These are phyloP conservation scores for Paraconiothyrium sp. DNA, from an alignment of 2,329 filamentous ascomycete species.

Conservation along the genomic window DNA sequence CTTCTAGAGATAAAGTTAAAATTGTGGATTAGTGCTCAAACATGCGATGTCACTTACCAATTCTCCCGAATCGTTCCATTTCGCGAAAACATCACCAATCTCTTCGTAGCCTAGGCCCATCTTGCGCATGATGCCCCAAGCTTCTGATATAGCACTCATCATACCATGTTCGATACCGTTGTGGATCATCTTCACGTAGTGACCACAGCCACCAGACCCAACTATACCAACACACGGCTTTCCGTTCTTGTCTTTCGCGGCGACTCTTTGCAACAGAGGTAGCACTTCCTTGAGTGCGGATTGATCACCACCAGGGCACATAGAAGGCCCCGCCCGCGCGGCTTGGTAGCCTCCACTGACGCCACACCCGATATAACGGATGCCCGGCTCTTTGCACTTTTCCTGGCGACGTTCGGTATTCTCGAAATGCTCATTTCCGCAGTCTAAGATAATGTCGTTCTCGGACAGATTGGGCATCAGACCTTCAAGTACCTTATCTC, in stretches of 20 bases:
- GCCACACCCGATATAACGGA: constrained; percentile 74
- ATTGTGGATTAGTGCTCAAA: background rate
- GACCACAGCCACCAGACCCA: constrained; percentile 71
- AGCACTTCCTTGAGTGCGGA: constrained; percentile 67
- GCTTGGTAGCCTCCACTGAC: constrained; percentile 76
- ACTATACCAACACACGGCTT: constrained; percentile 68
- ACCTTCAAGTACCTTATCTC: constrained; percentile 58
- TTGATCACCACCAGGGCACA: constrained; percentile 71
- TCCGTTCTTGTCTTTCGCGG: constrained; percentile 69
- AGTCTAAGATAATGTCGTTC: constrained; percentile 74
- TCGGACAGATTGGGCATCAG: constrained; percentile 62
- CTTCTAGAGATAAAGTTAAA: constrained; percentile 36
- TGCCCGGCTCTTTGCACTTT: constrained; percentile 64
- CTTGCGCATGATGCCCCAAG: constrained; percentile 70
- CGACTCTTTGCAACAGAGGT: constrained; percentile 68
- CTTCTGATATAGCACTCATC: constrained; percentile 71
- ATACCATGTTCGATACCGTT: constrained; percentile 79
- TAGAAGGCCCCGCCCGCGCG: constrained; percentile 71
- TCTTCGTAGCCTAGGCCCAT: constrained; percentile 68
- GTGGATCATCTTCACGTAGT: constrained; percentile 81
- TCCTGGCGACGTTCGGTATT: constrained; percentile 71
- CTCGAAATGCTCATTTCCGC: constrained; percentile 73
- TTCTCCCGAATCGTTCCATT: constrained; percentile 69
- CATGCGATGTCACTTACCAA: constrained; percentile 51
- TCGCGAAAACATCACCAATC: constrained; percentile 66